A percentile compares a stretch with the other conserved stretches of the same genome.
phyloP scores from a whole-genome alignment of 148 eudicot genomes.

The Vaccinium myrtillus region DNA sequence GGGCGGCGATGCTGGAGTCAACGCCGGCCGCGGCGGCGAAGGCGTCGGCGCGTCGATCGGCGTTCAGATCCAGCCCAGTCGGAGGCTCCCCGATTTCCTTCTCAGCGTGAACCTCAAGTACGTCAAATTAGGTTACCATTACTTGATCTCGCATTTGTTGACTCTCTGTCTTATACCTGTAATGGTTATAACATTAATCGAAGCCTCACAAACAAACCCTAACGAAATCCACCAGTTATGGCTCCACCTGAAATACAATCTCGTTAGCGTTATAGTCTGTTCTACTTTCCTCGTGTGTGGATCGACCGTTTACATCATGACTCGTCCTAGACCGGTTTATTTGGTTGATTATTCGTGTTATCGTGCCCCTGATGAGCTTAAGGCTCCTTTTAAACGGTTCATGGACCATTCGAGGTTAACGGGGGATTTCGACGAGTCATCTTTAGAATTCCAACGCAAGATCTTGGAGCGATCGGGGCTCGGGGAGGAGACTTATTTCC shows the following conservation, averaged over 20 bases:
- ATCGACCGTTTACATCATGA: conserved; percentile 25
- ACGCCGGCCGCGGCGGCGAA: not conserved
- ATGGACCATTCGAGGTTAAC: conserved; percentile 27
- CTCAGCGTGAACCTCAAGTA: conserved; percentile 33
- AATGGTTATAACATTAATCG: conserved; percentile 9
- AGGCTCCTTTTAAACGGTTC: conserved; percentile 22
- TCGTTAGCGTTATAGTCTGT: conserved; percentile 16
- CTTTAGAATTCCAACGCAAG: conserved; percentile 34
- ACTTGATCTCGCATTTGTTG: conserved; percentile 24
- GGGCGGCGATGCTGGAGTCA: conserved; percentile 8
- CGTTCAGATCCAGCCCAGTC: conserved; percentile 8
- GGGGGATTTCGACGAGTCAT: conserved; percentile 30
- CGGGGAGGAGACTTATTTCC: conserved; percentile 38
- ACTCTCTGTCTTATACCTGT: conserved; percentile 21
- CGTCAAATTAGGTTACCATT: conserved; percentile 34
- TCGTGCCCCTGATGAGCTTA: conserved; percentile 22
- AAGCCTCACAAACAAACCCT: conserved; percentile 28
- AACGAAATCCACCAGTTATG: conserved; percentile 19
- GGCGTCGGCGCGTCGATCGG: not conserved
- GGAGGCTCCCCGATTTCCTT: conserved; percentile 27
- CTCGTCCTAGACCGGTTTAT: conserved; percentile 30
- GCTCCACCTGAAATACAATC: conserved; percentile 25
- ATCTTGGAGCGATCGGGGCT: conserved; percentile 41
- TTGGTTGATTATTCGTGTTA: conserved; percentile 29
- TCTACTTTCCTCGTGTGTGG: conserved; percentile 24